Evolutionary conservation across 148 eudicot genomes (phyloP).

Genomic region (Persicaria tinctoria): DNA sequence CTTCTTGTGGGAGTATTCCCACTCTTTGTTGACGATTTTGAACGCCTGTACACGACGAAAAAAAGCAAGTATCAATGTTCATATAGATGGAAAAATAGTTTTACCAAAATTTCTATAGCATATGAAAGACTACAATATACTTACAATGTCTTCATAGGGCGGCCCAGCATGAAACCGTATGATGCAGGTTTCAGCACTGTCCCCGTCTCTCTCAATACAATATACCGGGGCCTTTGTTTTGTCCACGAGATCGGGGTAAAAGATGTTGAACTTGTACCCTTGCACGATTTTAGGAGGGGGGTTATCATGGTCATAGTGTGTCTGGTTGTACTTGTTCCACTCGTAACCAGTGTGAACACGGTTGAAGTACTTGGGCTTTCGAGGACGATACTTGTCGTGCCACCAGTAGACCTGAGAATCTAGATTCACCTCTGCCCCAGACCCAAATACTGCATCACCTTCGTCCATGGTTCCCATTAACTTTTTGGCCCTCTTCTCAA

Average conservation of each 20-base stretch:
- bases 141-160: constrained; percentile 96
- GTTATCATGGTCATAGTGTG: constrained; percentile 95
- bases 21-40: constrained; percentile 83
- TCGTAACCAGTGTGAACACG: constrained; percentile 99
- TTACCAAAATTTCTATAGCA: no score
- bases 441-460: constrained; percentile 88
- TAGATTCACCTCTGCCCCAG: constrained; percentile 68
- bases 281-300: constrained; percentile 96
- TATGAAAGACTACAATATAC: constrained; percentile 13
- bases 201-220: constrained; percentile 85
- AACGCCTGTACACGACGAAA: constrained; percentile 53
- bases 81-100: background rate
- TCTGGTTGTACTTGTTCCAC: constrained; percentile 99
- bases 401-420: constrained; percentile 99
- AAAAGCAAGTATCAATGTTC: constrained; percentile 3
- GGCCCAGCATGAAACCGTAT: constrained; percentile 97
- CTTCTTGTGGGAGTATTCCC: constrained; percentile 97
- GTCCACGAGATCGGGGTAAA: constrained; percentile 96
- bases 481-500: constrained; percentile 75
- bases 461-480: constrained; percentile 91
- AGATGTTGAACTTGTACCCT: constrained; percentile 96
- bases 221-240: constrained; percentile 75
- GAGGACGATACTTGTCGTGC: constrained; percentile 97
- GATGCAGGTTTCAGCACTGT: constrained; percentile 83
- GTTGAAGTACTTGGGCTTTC: constrained; percentile 96